Evolutionary conservation across 2,329 filamentous ascomycete genomes (phyloP).

Genomic region (Teratosphaeria pseudoeucalypti): DNA sequence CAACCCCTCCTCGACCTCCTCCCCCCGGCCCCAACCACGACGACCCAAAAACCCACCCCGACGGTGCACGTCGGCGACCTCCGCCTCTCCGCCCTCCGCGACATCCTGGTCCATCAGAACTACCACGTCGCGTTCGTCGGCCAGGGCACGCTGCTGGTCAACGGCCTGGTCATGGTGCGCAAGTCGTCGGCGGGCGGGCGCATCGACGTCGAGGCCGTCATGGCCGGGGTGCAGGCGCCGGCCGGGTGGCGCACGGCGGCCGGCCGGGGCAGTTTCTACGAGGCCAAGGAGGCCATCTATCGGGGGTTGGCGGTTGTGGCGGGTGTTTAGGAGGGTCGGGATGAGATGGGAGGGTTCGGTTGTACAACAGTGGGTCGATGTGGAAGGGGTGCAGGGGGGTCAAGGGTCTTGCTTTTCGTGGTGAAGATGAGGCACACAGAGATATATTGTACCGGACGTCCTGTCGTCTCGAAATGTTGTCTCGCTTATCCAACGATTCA

Average conservation of each 20-base stretch:
- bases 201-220: slow-evolving; percentile 74
- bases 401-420: too few species aligned
- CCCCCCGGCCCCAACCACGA: not conserved
- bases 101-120: slow-evolving; percentile 69
- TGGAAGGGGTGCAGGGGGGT: too few species aligned
- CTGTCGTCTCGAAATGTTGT: too few species aligned
- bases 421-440: too few species aligned
- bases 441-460: too few species aligned
- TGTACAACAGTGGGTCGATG: too few species aligned
- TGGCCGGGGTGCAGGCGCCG: slow-evolving; percentile 31
- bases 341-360: not conserved
- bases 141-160: slow-evolving; percentile 82
- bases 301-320: slow-evolving; percentile 82
- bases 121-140: slow-evolving; percentile 88
- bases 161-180: slow-evolving; percentile 75
- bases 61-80: slow-evolving; percentile 86
- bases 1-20: slow-evolving; percentile 48
- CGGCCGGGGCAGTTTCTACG: slow-evolving; percentile 63
- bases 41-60: slow-evolving; percentile 19
- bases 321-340: not conserved
- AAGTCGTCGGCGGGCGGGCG: slow-evolving; percentile 69
- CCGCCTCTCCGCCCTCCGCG: slow-evolving; percentile 74
- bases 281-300: slow-evolving; percentile 85
- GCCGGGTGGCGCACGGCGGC: slow-evolving; percentile 16
- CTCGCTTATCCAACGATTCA: too few species aligned